Evolutionary conservation across 495 filamentous ascomycete species (phyloP), one percentile per base, ranked within the genome.

Genomic region (Podospora tetraspora): DNA sequence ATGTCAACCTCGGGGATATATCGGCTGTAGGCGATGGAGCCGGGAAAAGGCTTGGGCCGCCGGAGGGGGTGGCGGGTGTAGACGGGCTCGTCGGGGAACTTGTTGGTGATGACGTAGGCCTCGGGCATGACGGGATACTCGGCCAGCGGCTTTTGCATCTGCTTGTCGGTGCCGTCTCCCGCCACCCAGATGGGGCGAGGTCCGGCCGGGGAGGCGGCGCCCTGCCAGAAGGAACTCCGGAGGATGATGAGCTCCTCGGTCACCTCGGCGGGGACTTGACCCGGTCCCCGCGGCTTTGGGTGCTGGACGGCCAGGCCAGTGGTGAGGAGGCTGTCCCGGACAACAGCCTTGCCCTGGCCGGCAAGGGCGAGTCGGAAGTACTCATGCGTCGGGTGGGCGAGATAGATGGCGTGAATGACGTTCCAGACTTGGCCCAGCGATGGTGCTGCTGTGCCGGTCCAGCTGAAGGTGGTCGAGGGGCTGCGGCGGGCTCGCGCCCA

Each of bases 141-240:
- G 61, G 73, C 72, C 22, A 81, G 66, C 78, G 85, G 64, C 76
- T 84, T 75, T 21, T 79, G 83, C 16, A 76, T 70, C 23, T 80
- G 69, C 30, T 76, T 73, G 30, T 72, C 73, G 1, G 80, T 78
- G 8, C 70, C 70, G 16, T 72, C 67, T 1, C 70, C 70, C 3
- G 61, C 63, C 1, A 79, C 77, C 87, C 87, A 90, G 58, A 84
- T 84, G 8, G 86, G 84, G 9, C 86, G 86, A 7, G 87, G 79
- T 4, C 87, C 87, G 25, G 85, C 76, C 19, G 87, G 87, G 7
- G 85, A 87, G 8, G 80, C 87, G 9, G 87, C 87, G 34, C 87
- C 87, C 70, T 90, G 87, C 87, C 87, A 90, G 79, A 90, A 90
- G 1, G 86, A 80, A 57, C 75, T 76, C 24, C 82, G 78, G 29